A percentile compares a stretch with the other conserved stretches of the same genome.
phyloP scores from a whole-genome alignment of 2,329 filamentous ascomycete genomes.

The Fusarium musae region DNA sequence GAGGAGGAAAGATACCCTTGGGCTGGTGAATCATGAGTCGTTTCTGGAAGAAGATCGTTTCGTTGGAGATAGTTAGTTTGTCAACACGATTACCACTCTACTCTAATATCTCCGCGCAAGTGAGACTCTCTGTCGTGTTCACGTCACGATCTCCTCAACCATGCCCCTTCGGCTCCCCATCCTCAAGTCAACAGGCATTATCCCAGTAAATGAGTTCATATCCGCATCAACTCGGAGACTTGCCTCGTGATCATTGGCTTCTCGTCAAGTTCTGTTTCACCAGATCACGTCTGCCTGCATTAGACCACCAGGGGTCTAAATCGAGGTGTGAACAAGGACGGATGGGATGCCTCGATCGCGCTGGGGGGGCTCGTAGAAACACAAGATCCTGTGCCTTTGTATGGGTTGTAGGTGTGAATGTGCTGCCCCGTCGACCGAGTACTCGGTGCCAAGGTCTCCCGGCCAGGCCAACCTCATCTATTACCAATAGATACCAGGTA shows the following conservation, averaged over 20 bases:
- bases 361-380: constrained; percentile 1
- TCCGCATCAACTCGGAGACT: constrained; percentile 9
- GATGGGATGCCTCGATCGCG: constrained; percentile 22
- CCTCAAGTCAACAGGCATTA: constrained; percentile 2
- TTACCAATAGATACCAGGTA: neutral
- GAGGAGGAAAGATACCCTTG: constrained; percentile 12
- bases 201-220: constrained; percentile 5
- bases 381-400: constrained; percentile 9
- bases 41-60: neutral
- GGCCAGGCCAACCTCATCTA: neutral
- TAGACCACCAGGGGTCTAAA: constrained; percentile 36
- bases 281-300: constrained; percentile 43
- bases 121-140: neutral
- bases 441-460: neutral
- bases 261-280: constrained; percentile 27
- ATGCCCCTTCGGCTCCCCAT: neutral
- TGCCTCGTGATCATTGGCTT: constrained; percentile 27
- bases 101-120: neutral
- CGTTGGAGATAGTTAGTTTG: neutral
- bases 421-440: neutral
- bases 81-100: neutral
- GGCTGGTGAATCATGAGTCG: neutral
- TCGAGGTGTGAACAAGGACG: constrained; percentile 30
- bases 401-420: neutral
- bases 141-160: neutral